Percentiles rank a stretch among this genome's conserved stretches.
Evolutionary conservation across 768 basidiomycete species (phyloP).

Genomic region (Lactifluus rugatus): DNA sequence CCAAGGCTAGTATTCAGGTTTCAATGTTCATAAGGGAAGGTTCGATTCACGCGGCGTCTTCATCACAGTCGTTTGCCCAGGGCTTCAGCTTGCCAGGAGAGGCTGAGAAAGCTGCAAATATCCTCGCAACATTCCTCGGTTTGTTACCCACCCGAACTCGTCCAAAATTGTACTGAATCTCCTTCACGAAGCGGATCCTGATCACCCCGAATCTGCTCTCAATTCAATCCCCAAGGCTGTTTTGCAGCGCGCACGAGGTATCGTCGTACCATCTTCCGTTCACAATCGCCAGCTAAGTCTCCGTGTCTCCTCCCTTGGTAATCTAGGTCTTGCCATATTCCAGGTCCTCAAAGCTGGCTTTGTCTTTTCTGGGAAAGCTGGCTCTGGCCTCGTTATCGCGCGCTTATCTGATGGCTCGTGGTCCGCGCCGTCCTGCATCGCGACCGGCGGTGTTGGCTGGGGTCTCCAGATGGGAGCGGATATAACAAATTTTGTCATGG

Average conservation of each 20-base stretch:
- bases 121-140: conserved; percentile 88
- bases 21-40: conserved; percentile 62
- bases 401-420: conserved; percentile 91
- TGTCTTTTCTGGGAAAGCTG: conserved; percentile 90
- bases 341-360: conserved; percentile 91
- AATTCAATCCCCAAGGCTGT: conserved; percentile 93
- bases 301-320: neutral
- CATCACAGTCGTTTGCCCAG: conserved; percentile 70
- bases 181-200: conserved; percentile 64
- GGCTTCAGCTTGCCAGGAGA: conserved; percentile 87
- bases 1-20: conserved; percentile 75
- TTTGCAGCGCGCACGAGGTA: conserved; percentile 80
- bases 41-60: conserved; percentile 57
- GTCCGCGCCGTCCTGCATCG: conserved; percentile 96
- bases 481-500: conserved; percentile 91
- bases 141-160: conserved; percentile 18
- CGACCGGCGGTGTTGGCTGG: conserved; percentile 90
- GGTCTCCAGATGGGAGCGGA: conserved; percentile 95
- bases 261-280: neutral
- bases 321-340: conserved; percentile 83
- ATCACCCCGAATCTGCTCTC: conserved; percentile 79
- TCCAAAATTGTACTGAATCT: neutral
- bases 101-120: conserved; percentile 89
- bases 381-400: conserved; percentile 87
- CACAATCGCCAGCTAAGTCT: neutral